phyloP scores from a whole-genome alignment of 352 stramenopile species.

The Phytophthora fragariaefolia region DNA sequence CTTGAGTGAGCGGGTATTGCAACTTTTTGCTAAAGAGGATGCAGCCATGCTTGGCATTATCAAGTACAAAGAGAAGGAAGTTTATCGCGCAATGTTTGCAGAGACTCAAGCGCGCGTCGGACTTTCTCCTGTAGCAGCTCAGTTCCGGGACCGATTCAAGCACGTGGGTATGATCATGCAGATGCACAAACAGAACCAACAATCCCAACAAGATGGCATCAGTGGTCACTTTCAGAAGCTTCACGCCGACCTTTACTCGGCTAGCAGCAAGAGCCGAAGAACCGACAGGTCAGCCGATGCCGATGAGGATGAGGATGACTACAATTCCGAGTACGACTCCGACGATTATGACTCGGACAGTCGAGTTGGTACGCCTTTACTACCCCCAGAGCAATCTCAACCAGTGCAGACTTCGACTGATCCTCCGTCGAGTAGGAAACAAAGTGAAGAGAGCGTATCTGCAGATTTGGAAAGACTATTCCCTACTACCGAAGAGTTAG shows the following conservation, averaged over 20 bases:
- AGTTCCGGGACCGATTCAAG: conserved; percentile 76
- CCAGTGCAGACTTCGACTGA: background rate
- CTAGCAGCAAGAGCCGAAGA: conserved; percentile 2
- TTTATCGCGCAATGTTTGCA: conserved; percentile 33
- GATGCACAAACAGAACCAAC: conserved; percentile 39
- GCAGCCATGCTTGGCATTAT: conserved; percentile 64
- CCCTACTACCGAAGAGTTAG: conserved; percentile 55
- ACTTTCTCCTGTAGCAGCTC: conserved; percentile 54
- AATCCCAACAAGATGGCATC: conserved; percentile 55
- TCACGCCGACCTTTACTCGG: conserved; percentile 49
- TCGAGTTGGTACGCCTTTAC: background rate
- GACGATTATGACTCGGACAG: conserved; percentile 17
- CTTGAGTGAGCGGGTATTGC: conserved; percentile 40
- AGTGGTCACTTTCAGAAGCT: conserved; percentile 70
- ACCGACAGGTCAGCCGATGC: background rate
- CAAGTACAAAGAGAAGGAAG: conserved; percentile 69
- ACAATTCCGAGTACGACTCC: conserved; percentile 23
- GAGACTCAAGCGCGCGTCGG: conserved; percentile 48
- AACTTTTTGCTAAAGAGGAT: conserved; percentile 66
- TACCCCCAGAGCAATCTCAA: conserved; percentile 17
- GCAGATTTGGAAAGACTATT: conserved; percentile 44
- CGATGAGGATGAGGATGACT: conserved; percentile 9
- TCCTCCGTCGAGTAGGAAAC: conserved; percentile 37
- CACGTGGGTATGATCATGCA: conserved; percentile 59
- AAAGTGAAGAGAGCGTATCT: conserved; percentile 31